phyloP scores from a whole-genome alignment of 2,329 filamentous ascomycete species.

The Pleurostoma richardsiae region DNA sequence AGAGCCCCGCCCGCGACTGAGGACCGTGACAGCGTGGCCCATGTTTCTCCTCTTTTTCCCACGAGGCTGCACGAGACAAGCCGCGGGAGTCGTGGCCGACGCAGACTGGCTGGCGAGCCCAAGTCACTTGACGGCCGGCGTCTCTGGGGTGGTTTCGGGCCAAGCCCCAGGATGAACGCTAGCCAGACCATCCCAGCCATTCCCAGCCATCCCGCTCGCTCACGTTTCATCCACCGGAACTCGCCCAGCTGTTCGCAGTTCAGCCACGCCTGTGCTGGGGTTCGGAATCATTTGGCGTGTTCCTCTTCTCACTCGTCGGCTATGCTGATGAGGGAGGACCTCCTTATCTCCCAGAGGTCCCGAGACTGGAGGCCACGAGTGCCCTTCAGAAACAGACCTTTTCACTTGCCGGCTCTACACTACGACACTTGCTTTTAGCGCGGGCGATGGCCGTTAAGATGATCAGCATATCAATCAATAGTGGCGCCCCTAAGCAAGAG shows the following conservation, averaged over 20 bases:
- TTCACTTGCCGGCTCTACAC: not conserved
- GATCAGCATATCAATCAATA: not conserved
- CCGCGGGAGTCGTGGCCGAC: constrained; percentile 1
- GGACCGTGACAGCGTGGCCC: constrained; percentile 4
- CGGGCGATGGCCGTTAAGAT: not conserved
- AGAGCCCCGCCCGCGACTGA: not conserved
- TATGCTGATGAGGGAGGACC: not conserved
- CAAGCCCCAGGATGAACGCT: not conserved
- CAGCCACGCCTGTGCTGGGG: not conserved
- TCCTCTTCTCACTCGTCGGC: not conserved
- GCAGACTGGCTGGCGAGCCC: constrained; percentile 3
- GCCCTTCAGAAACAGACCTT: not conserved
- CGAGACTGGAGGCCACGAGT: not conserved
- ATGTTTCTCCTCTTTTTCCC: not conserved
- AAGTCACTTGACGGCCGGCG: not conserved
- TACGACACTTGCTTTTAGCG: not conserved
- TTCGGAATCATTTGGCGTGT: not conserved
- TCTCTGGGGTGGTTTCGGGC: not conserved
- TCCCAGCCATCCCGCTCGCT: not conserved
- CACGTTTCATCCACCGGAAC: not conserved
- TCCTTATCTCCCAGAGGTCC: not conserved
- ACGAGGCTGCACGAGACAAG: not conserved
- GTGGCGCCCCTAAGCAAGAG: not conserved
- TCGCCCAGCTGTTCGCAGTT: not conserved
- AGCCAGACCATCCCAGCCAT: not conserved